These are phyloP conservation scores for Cystobasidium ongulense DNA, from an alignment of 768 basidiomycete genomes.

Conservation along the genomic window DNA sequence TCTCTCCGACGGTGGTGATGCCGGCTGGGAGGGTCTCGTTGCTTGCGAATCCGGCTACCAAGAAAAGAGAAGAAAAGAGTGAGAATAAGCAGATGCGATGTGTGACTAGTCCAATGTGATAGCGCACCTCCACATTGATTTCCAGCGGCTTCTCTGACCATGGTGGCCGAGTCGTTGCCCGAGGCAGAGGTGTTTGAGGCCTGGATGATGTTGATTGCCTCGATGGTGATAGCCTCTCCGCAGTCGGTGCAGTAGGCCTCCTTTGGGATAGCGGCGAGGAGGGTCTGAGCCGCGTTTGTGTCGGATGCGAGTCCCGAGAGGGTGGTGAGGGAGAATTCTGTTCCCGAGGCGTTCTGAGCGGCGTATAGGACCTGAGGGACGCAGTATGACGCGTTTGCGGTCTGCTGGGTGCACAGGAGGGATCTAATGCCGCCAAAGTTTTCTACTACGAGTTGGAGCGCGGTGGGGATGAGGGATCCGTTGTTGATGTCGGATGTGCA, in stretches of 20 bases:
- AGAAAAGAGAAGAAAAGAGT: not conserved
- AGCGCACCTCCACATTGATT: constrained; percentile 13
- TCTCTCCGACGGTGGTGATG: constrained; percentile 12
- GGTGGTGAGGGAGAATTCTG: constrained; percentile 3
- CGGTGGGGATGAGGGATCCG: not conserved
- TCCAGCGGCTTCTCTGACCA: not conserved
- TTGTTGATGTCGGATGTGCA: constrained; percentile 12
- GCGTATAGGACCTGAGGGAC: constrained; percentile 11
- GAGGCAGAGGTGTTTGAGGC: not conserved
- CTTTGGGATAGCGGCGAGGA: not conserved
- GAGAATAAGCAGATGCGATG: not conserved
- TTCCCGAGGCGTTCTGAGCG: constrained; percentile 28
- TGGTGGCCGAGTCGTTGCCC: not conserved
- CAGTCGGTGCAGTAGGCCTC: constrained; percentile 25
- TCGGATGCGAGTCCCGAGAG: not conserved
- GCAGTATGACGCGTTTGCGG: constrained; percentile 14
- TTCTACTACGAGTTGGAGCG: not conserved
- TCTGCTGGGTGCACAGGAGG: constrained; percentile 17
- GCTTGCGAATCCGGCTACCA: not conserved
- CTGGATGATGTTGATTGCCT: constrained; percentile 19
- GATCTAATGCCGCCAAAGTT: not conserved
- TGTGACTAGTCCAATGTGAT: not conserved
- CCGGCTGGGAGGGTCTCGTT: constrained; percentile 4
- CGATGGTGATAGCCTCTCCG: constrained; percentile 14
- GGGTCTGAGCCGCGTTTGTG: not conserved